A percentile compares a stretch with the other conserved stretches of the same genome.
Conservation (phyloP, 345 rosid genomes). For the Barbarea vulgaris region DNA sequence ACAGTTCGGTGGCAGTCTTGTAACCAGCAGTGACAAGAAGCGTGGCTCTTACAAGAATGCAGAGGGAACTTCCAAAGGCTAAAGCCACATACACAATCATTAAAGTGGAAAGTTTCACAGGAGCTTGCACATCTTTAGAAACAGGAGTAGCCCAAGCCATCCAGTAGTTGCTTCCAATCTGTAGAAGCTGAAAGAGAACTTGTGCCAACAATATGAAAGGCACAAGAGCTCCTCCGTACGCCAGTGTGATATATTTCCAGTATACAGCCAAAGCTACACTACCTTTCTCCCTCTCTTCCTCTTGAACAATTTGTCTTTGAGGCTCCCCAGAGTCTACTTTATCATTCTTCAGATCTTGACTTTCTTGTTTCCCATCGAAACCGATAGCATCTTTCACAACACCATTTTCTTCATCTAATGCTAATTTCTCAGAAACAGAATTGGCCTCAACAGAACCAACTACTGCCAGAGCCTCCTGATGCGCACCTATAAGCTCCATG, state of each 20-base stretch:
- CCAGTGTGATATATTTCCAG: conserved; percentile 66
- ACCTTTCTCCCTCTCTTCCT: conserved; percentile 89
- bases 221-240: conserved; percentile 73
- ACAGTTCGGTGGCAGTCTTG: conserved; percentile 70
- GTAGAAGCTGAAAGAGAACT: conserved; percentile 61
- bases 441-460: conserved; percentile 51
- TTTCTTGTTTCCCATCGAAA: conserved; percentile 37
- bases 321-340: conserved; percentile 44
- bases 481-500: conserved; percentile 81
- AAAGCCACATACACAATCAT: conserved; percentile 60
- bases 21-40: conserved; percentile 64
- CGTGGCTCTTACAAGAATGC: conserved; percentile 53
- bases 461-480: conserved; percentile 58
- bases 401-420: conserved; percentile 33
- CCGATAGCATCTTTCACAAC: conserved; percentile 24
- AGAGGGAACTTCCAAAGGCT: conserved; percentile 63
- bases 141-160: conserved; percentile 85
- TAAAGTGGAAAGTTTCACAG: conserved; percentile 49
- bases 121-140: conserved; percentile 56
- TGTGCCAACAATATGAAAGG: conserved; percentile 71
- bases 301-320: conserved; percentile 67
- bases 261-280: conserved; percentile 63
- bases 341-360: conserved; percentile 40
- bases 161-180: conserved; percentile 87
- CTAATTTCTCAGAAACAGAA: conserved; percentile 37